Conservation (phyloP, 2,329 filamentous ascomycete genomes). For the Lachnellula occidentalis region DNA sequence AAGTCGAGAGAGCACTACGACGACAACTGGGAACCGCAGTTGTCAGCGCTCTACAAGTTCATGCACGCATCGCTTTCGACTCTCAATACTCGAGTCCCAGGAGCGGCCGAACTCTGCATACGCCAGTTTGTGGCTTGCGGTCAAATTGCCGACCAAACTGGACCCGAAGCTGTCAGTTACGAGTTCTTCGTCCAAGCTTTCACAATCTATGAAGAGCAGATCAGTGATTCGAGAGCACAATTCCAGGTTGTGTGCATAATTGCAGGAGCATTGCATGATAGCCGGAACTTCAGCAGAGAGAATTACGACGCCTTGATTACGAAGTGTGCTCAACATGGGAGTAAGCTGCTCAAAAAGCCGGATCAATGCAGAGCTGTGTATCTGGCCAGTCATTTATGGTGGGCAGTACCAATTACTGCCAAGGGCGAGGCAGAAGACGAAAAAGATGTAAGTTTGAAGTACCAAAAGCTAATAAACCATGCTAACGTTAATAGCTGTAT, state of each 20-base stretch:
- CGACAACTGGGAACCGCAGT: constrained; percentile 67
- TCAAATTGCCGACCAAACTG: constrained; percentile 84
- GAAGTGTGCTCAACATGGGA: constrained; percentile 93
- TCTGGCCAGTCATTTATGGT: constrained; percentile 94
- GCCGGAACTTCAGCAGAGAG: constrained; percentile 86
- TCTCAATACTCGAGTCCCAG: constrained; percentile 78
- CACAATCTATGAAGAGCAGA: constrained; percentile 93
- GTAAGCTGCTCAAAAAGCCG: constrained; percentile 94
- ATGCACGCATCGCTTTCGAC: constrained; percentile 84
- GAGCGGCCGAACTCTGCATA: constrained; percentile 80
- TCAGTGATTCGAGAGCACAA: constrained; percentile 92
- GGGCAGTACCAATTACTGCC: constrained; percentile 78
- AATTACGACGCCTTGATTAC: constrained; percentile 99
- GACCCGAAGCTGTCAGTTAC: constrained; percentile 93
- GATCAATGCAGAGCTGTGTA: constrained; percentile 98
- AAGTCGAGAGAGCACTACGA: constrained; percentile 87
- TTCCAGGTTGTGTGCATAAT: constrained; percentile 98
- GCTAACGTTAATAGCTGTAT: constrained; percentile 61
- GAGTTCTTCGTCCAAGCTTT: constrained; percentile 99
- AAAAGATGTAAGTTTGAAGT: constrained; percentile 56
- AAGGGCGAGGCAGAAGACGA: constrained; percentile 81
- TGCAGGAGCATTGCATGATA: constrained; percentile 81
- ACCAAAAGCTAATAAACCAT: background rate
- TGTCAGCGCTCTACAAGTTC: constrained; percentile 87
- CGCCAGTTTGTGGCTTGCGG: constrained; percentile 88